A percentile compares a stretch with the other conserved stretches of the same genome.
phyloP scores from a whole-genome alignment of 306 rosid genomes.

The Inga leiocalycina region DNA sequence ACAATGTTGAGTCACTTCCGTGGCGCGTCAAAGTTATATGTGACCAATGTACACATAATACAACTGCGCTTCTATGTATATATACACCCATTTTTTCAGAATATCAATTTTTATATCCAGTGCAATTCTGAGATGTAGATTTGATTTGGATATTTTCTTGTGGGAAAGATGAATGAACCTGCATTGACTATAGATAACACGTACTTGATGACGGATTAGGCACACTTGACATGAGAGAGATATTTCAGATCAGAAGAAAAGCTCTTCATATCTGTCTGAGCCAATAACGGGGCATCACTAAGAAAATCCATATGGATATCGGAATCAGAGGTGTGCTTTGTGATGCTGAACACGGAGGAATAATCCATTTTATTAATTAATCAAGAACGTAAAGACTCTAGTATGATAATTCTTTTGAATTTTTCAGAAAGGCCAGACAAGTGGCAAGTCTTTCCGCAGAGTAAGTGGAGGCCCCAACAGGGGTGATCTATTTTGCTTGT shows the following conservation, averaged over 20 bases:
- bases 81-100: not conserved
- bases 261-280: not conserved
- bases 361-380: not conserved
- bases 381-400: not conserved
- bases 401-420: slow-evolving; percentile 21
- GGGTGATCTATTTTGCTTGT: slow-evolving; percentile 25
- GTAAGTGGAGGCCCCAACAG: slow-evolving; percentile 39
- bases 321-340: slow-evolving; percentile 3
- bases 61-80: not conserved
- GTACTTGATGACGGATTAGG: not conserved
- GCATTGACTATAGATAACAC: not conserved
- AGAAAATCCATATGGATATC: not conserved
- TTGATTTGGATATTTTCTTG: not conserved
- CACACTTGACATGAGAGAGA: not conserved
- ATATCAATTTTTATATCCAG: slow-evolving; percentile 19
- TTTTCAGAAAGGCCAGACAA: slow-evolving; percentile 29
- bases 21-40: not conserved
- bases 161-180: not conserved
- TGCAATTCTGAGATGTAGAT: slow-evolving; percentile 2
- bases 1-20: not conserved
- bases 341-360: slow-evolving; percentile 14
- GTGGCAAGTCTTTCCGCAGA: not conserved
- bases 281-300: not conserved
- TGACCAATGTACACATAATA: not conserved
- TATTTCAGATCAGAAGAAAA: not conserved